These are phyloP conservation scores for Parascedosporium putredinis DNA, from an alignment of 2,329 filamentous ascomycete species.

Conservation along the genomic window DNA sequence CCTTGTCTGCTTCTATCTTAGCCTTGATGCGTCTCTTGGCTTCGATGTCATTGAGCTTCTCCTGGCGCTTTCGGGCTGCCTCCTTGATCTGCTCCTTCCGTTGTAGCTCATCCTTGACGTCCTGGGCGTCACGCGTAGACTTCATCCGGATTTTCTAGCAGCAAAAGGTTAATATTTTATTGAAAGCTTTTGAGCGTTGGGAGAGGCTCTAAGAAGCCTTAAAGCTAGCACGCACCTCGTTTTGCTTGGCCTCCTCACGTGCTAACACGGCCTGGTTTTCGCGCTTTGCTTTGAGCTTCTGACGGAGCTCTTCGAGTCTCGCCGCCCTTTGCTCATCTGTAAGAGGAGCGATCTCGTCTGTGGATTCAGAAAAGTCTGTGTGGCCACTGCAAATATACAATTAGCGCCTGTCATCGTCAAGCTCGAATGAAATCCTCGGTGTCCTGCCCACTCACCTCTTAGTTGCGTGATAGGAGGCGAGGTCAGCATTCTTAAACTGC, in stretches of 20 bases:
- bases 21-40: conserved; percentile 85
- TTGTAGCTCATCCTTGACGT: conserved; percentile 78
- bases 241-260: conserved; percentile 71
- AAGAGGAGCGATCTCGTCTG: conserved; percentile 80
- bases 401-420: background rate
- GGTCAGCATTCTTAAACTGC: conserved; percentile 68
- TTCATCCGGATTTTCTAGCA: conserved; percentile 65
- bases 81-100: conserved; percentile 90
- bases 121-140: conserved; percentile 78
- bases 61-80: conserved; percentile 71
- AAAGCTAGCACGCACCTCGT: conserved; percentile 70
- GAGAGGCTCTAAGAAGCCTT: too few species aligned
- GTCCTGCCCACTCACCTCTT: conserved; percentile 55
- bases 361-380: conserved; percentile 84
- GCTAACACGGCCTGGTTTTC: conserved; percentile 59
- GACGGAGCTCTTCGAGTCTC: conserved; percentile 64
- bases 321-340: conserved; percentile 85
- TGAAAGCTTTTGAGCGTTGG: too few species aligned
- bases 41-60: conserved; percentile 76
- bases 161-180: background rate
- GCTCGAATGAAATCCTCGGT: too few species aligned
- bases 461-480: conserved; percentile 82
- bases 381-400: conserved; percentile 50
- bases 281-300: conserved; percentile 62
- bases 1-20: conserved; percentile 91